Base-by-base conservation (phyloP, 1,139 yeast genomes). In the Yamadazyma mexicana region DNA sequence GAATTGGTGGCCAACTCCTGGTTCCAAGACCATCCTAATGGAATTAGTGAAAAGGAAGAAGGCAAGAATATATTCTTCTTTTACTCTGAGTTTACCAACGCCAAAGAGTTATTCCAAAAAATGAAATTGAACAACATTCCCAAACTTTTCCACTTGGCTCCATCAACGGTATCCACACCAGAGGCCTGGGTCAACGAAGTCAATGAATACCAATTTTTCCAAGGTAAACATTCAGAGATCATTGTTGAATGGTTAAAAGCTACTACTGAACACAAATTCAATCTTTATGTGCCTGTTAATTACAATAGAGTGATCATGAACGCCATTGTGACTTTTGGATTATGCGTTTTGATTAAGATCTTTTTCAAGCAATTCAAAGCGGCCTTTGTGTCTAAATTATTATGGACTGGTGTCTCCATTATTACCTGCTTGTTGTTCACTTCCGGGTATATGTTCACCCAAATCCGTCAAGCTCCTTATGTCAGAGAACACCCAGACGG, bases 361-460 rank as follows among this genome's bases (percentile, higher is more conserved):
- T 69, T 58, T 50, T 47, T 46, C 40, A 72, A 65, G 46, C 76
- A 77, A 46, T 24, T 50, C 15, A 37, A 45, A n/a, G 34, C 48
- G 7, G 29, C 65, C 9, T 18, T 64, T 17, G 45, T 58, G 7
- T 64, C 73, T 17, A 61, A 58, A 34, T 29, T 55, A 23, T 54
- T 84, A 38, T 88, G 96, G 96, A 82, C 84, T 36, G 75, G 79
- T 4, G 41, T 74, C 12, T 72, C 87, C 3, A 66, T 87, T 17
- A 67, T 85, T 33, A 55, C 77, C 11, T 75, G 87, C 20, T 69
- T 91, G 46, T 66, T 89, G 52, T 87, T 91, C 69, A 82, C 79
- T 38, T 74, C 94, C 10, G 98, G 98, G 12, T 87, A 89, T 64
- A 92, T 92, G 98, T 92, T 81, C 75, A 89, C 88, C 60, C 79